These are phyloP conservation scores for Arthrinium puccinioides DNA, from an alignment of 2,329 filamentous ascomycete species.

Conservation along the genomic window DNA sequence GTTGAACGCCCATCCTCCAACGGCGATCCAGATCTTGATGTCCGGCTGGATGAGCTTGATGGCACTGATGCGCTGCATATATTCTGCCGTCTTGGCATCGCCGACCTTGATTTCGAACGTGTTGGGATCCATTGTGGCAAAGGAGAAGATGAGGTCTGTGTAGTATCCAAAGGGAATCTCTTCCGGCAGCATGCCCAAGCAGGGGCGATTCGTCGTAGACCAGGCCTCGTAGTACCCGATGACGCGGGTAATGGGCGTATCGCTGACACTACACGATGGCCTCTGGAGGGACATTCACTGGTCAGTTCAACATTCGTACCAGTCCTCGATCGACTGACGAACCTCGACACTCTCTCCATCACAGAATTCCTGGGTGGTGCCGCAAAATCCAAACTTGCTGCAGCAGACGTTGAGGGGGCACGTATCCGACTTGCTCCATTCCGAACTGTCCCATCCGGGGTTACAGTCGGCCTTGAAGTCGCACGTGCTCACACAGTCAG, in stretches of 20 bases:
- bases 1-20: constrained; percentile 34
- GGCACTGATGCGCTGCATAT: not conserved
- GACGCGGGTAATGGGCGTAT: constrained; percentile 1
- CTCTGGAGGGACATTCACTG: too few relatives aligned
- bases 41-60: not conserved
- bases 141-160: constrained; percentile 10
- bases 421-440: constrained; percentile 9
- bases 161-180: not conserved
- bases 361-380: constrained; percentile 10
- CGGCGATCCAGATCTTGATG: constrained; percentile 22
- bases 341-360: constrained; percentile 2
- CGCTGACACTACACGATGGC: constrained; percentile 2
- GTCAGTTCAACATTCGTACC: too few relatives aligned
- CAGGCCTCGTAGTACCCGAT: constrained; percentile 22
- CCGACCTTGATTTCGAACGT: constrained; percentile 14
- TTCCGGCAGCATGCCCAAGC: not conserved
- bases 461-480: constrained; percentile 13
- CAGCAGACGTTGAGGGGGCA: constrained; percentile 22
- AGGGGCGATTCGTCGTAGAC: constrained; percentile 4
- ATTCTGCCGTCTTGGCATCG: constrained; percentile 12
- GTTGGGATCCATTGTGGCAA: constrained; percentile 24
- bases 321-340: too few relatives aligned
- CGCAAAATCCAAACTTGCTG: constrained; percentile 19
- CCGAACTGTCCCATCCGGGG: constrained; percentile 12
- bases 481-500: constrained; percentile 11